Base-by-base conservation (phyloP, 2,329 filamentous ascomycete genomes). In the Pleoardoris graminearum region DNA sequence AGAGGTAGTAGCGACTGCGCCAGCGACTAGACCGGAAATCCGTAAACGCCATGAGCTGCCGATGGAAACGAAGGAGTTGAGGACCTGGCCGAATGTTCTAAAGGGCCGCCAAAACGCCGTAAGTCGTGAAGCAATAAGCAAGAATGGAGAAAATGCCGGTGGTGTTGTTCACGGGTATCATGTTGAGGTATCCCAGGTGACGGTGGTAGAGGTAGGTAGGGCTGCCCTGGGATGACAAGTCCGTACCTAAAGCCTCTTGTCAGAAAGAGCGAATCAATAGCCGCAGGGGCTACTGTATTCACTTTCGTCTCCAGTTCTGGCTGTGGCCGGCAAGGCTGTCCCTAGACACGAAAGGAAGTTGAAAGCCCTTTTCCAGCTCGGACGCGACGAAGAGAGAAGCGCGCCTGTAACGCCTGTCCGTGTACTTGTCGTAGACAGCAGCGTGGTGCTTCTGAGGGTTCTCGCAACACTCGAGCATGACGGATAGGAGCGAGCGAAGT, bases 351-450 rank as follows among this genome's bases (percentile, higher is more conserved):
- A 67, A 67, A 41, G 80, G 77, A 48, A 86, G 73, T 41, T 73
- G 67, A 69, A 86, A 86, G 47, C 82, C 82, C 59, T 81, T 83
- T 53, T 78, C 76, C 58, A 97, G 79, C 71, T 93, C 88, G 16
- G 79, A 80, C 71, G 92, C 85, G 50, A 96, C 93, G 62, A 89
- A 91, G 17, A 84, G 76, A 16, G 94, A 90, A 8, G 90, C 90
- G 50, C 87, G 83, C 80, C 95, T 95, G 80, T 91, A 97, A 48
- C 89, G 85, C 69, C 87, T 89, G 72, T 95, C 89, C 32, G 85
- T 82, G 76, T 97, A 99, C 76, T 99, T 99, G 50, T 96, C 90
- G 69, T 85, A 97, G 36, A 99, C 88, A 7, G 91, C 90, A 23
- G 80, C 76, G 70, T 99, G 94, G 70, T 99, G 94, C 66, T 87